Evolutionary conservation across 1,284 basidiomycete species (phyloP).

Genomic region (Cronartium quercuum): DNA sequence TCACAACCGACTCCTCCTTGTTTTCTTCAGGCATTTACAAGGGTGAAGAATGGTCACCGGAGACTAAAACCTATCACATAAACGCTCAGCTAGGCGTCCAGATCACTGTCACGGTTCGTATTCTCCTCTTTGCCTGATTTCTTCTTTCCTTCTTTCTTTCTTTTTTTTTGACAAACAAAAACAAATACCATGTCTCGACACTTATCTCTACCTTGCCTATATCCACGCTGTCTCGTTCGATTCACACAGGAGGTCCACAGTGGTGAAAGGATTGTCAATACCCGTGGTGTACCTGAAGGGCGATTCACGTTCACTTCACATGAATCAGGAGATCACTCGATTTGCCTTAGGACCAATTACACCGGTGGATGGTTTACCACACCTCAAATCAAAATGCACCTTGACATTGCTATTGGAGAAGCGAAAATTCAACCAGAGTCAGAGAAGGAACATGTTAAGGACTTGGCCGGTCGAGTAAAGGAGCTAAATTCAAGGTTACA

Average conservation of each 20-base stretch:
- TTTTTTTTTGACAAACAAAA: constrained; percentile 14
- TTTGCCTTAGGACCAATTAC: constrained; percentile 86
- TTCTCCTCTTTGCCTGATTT: constrained; percentile 37
- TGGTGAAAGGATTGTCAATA: constrained; percentile 57
- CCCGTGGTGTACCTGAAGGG: constrained; percentile 78
- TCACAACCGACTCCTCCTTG: neutral
- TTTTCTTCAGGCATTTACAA: constrained; percentile 69
- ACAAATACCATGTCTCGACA: no score
- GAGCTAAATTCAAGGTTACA: constrained; percentile 88
- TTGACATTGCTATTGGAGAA: constrained; percentile 85
- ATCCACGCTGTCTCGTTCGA: no score
- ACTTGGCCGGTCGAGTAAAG: constrained; percentile 74
- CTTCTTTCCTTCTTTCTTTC: no score
- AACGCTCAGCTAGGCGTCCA: constrained; percentile 78
- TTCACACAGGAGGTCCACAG: constrained; percentile 6
- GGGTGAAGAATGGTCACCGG: constrained; percentile 82
- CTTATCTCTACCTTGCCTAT: neutral
- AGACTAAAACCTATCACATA: constrained; percentile 62
- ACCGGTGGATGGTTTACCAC: constrained; percentile 72
- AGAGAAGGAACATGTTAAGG: constrained; percentile 73
- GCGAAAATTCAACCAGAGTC: constrained; percentile 63
- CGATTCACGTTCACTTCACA: constrained; percentile 96
- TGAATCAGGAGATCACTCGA: constrained; percentile 90
- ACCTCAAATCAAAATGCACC: constrained; percentile 85
- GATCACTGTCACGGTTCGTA: constrained; percentile 78